Evolutionary conservation across 176 grass and related monocot genomes (phyloP).

Genomic region (Ensete ventricosum): DNA sequence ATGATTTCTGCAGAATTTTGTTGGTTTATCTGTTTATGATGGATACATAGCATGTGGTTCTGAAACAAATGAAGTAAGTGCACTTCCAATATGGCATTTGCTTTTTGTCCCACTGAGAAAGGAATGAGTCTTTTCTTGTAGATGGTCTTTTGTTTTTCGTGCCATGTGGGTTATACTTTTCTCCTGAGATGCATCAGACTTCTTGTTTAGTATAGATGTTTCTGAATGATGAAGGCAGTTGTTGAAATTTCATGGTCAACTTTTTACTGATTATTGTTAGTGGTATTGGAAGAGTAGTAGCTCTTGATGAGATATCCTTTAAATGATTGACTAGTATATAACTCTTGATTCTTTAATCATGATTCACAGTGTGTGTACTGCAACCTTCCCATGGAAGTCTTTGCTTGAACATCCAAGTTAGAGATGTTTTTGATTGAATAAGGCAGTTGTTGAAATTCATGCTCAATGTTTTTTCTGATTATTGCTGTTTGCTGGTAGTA

Average conservation of each 20-base stretch:
- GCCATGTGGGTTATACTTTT: neutral
- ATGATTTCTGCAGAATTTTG: conserved; percentile 83
- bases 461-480: neutral
- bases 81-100: neutral
- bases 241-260: neutral
- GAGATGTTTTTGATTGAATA: neutral
- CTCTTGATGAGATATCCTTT: too few species aligned
- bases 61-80: conserved; percentile 84
- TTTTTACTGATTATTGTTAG: neutral
- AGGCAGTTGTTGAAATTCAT: neutral
- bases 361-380: too few species aligned
- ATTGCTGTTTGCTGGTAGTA: neutral
- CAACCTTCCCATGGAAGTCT: too few species aligned
- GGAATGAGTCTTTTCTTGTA: neutral
- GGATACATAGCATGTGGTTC: conserved; percentile 96
- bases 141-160: neutral
- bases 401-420: too few species aligned
- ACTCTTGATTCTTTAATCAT: too few species aligned
- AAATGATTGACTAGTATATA: too few species aligned
- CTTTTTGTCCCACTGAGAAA: neutral
- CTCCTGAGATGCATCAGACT: neutral
- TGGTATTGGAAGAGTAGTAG: too few species aligned
- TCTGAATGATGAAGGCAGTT: neutral
- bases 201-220: neutral
- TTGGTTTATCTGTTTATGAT: conserved; percentile 79